Conservation (phyloP, 176 grass and related monocot species). For the Poa pratensis region DNA sequence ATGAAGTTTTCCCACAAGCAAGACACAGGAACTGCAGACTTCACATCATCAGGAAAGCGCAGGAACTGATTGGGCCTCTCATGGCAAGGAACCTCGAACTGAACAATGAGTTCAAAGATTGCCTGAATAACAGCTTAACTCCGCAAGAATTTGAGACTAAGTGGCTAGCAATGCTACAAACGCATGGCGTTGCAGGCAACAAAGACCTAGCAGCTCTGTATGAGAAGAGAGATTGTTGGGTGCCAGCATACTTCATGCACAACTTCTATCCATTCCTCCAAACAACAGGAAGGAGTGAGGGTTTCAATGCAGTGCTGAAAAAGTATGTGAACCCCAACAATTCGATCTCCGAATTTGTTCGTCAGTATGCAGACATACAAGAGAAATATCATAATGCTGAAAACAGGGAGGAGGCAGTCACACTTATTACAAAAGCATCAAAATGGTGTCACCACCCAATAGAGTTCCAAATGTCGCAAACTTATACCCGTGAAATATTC, state of each 20-base stretch:
- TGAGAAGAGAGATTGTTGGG: background rate
- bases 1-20: background rate
- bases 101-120: background rate
- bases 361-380: background rate
- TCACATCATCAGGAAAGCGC: background rate
- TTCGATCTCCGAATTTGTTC: background rate
- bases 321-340: background rate
- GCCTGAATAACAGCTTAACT: background rate
- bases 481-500: background rate
- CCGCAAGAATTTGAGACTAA: background rate
- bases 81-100: background rate
- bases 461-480: background rate
- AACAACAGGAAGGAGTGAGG: background rate
- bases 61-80: background rate
- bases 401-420: background rate
- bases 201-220: background rate
- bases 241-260: background rate
- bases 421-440: background rate
- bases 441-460: background rate
- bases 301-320: background rate
- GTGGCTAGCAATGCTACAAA: background rate
- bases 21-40: background rate
- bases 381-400: background rate
- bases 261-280: background rate
- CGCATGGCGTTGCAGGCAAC: background rate